Evolutionary conservation across 2,329 filamentous ascomycete species (phyloP), one percentile per base, ranked within the genome.

Genomic region (Colletotrichum sp.): DNA sequence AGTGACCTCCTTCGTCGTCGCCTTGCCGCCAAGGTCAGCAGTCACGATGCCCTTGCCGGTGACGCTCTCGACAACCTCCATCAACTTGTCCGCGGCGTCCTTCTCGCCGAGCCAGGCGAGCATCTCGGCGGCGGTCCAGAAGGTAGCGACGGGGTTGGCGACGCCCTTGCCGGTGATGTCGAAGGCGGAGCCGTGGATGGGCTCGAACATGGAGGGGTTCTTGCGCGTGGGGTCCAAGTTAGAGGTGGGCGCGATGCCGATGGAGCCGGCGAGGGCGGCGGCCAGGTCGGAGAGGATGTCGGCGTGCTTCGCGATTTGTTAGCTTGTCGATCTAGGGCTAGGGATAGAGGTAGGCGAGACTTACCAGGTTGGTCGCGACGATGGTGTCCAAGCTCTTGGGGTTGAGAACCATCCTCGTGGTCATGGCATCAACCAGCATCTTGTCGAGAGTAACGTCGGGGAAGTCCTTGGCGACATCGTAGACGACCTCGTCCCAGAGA

Each of bases 241-340:
- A 43, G 86, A 89, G 0, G 92, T 93, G 3, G 92, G 92, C 3
- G 92, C 92, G 75, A 94, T 93, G 7, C 93, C 92, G 77, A 94
- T 94, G 4, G 89, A 92, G 3, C 92, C 93, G n/a, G 92, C 92
- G 6, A 94, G 84, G 1, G 92, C 91, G 18, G 93, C 92, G 16
- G 92, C 93, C 18, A 94, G 86, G 81, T 94, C 92, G 6, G 91
- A 93, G 4, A 94, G 87, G 71, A 93, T 93, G 79, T 93, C 92
- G 16, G 90, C 91, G 78, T 86, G 84, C 71, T 76, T 28, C 2
- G 16, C 2, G n/a, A 0, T 0, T 8, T 14, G 12, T 76, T 28
- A 69, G 48, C 10, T 7, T 26, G 24, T 5, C 4, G 24, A 26
- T 26, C 24, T 26, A 26, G 24, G 24, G 24, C 24, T 5, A 26